Evolutionary conservation across 2,329 filamentous ascomycete species (phyloP), one percentile per base, ranked within the genome.

Genomic region (Pezicula rhizophila): DNA sequence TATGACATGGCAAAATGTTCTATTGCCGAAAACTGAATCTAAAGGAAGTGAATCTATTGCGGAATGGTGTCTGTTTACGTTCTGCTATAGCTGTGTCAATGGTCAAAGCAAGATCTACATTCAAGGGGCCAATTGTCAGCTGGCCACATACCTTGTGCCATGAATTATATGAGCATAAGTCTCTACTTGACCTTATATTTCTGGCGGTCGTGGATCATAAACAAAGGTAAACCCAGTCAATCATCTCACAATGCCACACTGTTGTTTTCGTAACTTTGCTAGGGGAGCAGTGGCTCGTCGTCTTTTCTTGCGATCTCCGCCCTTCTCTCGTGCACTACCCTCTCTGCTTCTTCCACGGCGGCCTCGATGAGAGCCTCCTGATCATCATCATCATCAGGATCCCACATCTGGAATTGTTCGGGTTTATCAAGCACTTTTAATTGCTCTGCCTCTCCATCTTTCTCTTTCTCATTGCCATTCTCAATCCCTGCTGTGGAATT

Each of bases 201-300:
- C 12, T 40, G 15, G 8, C 14, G 17, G 17, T 4, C 2, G 38
- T 23, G 15, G 10, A 40, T 15, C 15, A 20, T 31, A 10, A 31
- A 31, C 28, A 31, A 3, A 10, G 17, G 6, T 17, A 20, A 10
- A 40, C 14, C 15, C n/a, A 40, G 10, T 23, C 23, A 12, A 17
- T 6, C 23, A 18, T 15, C 15, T 23, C 23, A 12, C 17, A 23
- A 5, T 10, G 8, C 12, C 38, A 40, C 17, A 4, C 15, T 23
- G 11, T 12, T 14, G 11, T 10, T 43, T 17, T 46, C 59, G 52
- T 20, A 85, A 64, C 54, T 69, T 81, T 7, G 80, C 80, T 52
- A 85, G 60, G 14, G 82, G 82, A 28, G 78, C 79, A 41, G 80
- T 79, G 42, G 65, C 28, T 73, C 65, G 5, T 77, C 70, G 33